Conservation (phyloP, 148 eudicot species). For the Amaranthus palmeri region DNA sequence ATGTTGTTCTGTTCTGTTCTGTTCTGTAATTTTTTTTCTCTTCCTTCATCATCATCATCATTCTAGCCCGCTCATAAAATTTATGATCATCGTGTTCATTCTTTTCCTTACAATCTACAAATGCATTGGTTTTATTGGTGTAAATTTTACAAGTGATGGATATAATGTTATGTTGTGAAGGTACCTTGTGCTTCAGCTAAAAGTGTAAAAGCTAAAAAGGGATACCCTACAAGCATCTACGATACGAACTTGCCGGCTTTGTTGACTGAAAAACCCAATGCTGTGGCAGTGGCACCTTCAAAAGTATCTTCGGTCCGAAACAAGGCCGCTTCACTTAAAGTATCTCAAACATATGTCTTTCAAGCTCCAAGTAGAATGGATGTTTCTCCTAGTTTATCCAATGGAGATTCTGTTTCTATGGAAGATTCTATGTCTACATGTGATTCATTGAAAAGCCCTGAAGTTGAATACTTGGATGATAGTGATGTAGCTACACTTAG, state of each 20-base stretch:
- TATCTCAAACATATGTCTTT: constrained; percentile 25
- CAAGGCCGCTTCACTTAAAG: constrained; percentile 30
- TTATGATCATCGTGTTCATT: background rate
- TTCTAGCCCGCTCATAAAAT: background rate
- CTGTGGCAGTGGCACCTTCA: constrained; percentile 1
- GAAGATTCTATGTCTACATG: constrained; percentile 78
- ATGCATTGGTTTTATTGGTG: background rate
- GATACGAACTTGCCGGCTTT: constrained; percentile 33
- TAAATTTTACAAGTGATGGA: background rate
- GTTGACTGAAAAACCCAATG: constrained; percentile 37
- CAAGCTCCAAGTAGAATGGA: constrained; percentile 43
- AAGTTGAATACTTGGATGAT: constrained; percentile 71
- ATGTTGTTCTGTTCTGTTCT: background rate
- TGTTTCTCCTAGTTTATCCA: constrained; percentile 48
- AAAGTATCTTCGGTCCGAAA: background rate
- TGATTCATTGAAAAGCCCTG: constrained; percentile 83
- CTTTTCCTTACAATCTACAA: background rate
- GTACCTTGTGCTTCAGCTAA: constrained; percentile 52
- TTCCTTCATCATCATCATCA: no score
- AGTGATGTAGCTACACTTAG: constrained; percentile 47
- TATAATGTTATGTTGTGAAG: constrained; percentile 24
- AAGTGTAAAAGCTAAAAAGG: constrained; percentile 49
- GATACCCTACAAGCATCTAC: constrained; percentile 29
- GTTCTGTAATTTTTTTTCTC: background rate
- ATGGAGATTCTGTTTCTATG: constrained; percentile 53